Evolutionary conservation across 2,329 filamentous ascomycete species (phyloP), one percentile per base, ranked within the genome.

Genomic region (Sordariomycetes sp.): DNA sequence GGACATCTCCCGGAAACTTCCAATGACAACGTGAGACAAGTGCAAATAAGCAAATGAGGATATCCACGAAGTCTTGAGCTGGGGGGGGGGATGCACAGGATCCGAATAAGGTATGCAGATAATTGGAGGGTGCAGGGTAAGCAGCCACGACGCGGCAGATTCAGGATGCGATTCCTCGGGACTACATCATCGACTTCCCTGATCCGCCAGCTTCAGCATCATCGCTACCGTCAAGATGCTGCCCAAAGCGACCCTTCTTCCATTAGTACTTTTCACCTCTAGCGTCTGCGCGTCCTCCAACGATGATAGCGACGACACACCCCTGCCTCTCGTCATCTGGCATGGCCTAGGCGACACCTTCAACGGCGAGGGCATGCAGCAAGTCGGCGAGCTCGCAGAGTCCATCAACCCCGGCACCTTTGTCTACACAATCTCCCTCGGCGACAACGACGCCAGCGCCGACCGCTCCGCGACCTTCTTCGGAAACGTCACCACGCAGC

Each of bases 311-410:
- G 57, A 69, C 50, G 72, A 78, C 45, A 78, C 72, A n/a, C 86
- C 85, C 4, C 72, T 95, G 20, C 92, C 92, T 1, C 70, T 98
- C 23, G 72, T 98, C 39, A 84, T 98, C 61, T 98, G 92, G 92
- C 92, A 98, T 58, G 92, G 75, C 18, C 66, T 79, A 9, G 78
- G 77, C 48, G 85, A 92, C 59, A 73, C 79, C 55, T 93, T 79
- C 62, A 72, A 76, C 34, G 75, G 76, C 42, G 79, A 87, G 2
- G 87, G 88, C 37, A 70, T 96, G 36, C 72, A 75, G 46, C 57
- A 68, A 35, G 70, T 94, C 21, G 83, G 75, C 42, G 62, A 70
- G n/a, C 70, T 95, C 32, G 82, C 82, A 42, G 71, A 86, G 38
- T 58, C 72, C 32, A 65, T 77, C 37, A 76, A 94, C 58, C 87